These are phyloP conservation scores for Cyphellophora attinorum DNA, from an alignment of 2,329 filamentous ascomycete species.

Conservation along the genomic window DNA sequence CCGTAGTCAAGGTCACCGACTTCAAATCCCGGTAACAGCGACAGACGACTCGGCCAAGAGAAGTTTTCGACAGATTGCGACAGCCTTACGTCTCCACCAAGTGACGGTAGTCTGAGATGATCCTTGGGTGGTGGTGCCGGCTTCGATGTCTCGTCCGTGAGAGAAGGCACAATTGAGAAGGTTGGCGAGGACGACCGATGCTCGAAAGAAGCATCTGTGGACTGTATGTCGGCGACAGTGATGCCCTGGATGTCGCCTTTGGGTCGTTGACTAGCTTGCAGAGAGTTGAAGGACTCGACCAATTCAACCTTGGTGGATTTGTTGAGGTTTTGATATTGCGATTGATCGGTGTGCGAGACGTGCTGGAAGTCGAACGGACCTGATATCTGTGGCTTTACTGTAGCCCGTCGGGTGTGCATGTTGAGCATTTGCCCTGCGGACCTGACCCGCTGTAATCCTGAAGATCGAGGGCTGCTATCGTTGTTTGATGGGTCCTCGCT, in stretches of 20 bases:
- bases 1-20: not conserved
- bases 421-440: not conserved
- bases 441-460: not conserved
- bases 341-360: constrained; percentile 48
- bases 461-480: not conserved
- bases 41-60: constrained; percentile 26
- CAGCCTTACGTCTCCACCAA: constrained; percentile 15
- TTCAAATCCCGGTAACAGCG: too few species aligned
- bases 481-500: constrained; percentile 24
- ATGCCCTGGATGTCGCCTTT: constrained; percentile 42
- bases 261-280: constrained; percentile 43
- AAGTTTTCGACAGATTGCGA: constrained; percentile 43
- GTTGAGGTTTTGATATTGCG: constrained; percentile 44
- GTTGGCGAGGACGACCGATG: constrained; percentile 8
- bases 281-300: constrained; percentile 43
- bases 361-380: constrained; percentile 57
- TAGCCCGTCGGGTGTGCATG: constrained; percentile 3
- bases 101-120: constrained; percentile 8
- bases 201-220: constrained; percentile 1
- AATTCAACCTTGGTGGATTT: constrained; percentile 42
- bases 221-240: constrained; percentile 25
- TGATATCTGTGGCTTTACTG: constrained; percentile 44
- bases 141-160: constrained; percentile 20
- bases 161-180: constrained; percentile 24
- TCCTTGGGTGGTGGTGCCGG: constrained; percentile 18